Evolutionary conservation across 2,329 filamentous ascomycete genomes (phyloP).

Genomic region (Dendryphion nanum): DNA sequence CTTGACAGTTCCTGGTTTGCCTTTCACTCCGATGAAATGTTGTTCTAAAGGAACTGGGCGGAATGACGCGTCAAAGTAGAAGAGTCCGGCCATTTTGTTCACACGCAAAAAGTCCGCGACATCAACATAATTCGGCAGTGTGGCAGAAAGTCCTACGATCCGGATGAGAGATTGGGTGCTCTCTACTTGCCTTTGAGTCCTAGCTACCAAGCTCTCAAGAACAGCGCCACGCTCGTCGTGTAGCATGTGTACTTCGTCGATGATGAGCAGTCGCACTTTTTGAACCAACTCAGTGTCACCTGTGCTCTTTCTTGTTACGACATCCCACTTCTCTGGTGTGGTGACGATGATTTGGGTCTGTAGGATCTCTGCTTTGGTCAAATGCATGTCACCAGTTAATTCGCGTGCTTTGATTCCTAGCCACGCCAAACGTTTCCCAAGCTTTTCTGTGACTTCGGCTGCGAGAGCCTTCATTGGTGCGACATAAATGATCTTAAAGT

Average conservation of each 20-base stretch:
- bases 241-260: conserved; percentile 99
- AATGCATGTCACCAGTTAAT: conserved; percentile 96
- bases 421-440: conserved; percentile 90
- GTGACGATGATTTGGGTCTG: conserved; percentile 98
- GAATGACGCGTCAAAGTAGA: conserved; percentile 97
- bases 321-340: conserved; percentile 99
- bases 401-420: conserved; percentile 89
- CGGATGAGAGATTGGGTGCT: conserved; percentile 97
- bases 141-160: conserved; percentile 92
- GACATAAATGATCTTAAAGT: conserved; percentile 98
- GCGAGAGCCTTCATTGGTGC: conserved; percentile 98
- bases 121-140: conserved; percentile 92
- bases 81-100: conserved; percentile 86
- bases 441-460: conserved; percentile 92
- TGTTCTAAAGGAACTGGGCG: conserved; percentile 94
- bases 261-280: conserved; percentile 92
- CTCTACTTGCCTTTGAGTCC: conserved; percentile 94
- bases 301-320: conserved; percentile 93
- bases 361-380: conserved; percentile 94
- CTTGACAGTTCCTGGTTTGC: conserved; percentile 76
- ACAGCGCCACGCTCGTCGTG: conserved; percentile 97
- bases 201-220: conserved; percentile 89
- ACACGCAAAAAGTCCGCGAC: conserved; percentile 97
- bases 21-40: conserved; percentile 94
- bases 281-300: conserved; percentile 97